Percentiles rank a stretch among this genome's conserved stretches.
These are phyloP conservation scores for Oehlia diaphana DNA, from an alignment of 192 early-diverging fungal species.

Conservation along the genomic window DNA sequence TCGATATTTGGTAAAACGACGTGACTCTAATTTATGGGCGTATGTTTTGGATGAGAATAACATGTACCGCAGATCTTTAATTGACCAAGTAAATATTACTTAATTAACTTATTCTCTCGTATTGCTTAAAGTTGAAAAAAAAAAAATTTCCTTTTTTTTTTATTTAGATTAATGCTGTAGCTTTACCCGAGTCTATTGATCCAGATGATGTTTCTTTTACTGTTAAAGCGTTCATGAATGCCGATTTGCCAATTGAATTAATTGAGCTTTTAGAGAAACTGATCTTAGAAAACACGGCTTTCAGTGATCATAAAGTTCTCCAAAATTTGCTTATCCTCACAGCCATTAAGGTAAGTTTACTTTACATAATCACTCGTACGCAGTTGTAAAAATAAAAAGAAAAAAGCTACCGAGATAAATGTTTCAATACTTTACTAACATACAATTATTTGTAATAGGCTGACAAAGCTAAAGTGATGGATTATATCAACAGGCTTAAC, in stretches of 20 bases:
- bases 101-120: neutral
- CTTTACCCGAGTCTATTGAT: conserved; percentile 91
- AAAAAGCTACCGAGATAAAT: no score
- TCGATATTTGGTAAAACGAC: conserved; percentile 90
- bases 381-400: no score
- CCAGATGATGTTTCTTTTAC: conserved; percentile 98
- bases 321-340: conserved; percentile 98
- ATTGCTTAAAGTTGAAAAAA: no score
- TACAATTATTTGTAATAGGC: conserved; percentile 46
- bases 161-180: conserved; percentile 71
- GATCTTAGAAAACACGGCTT: conserved; percentile 88
- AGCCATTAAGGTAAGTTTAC: conserved; percentile 73
- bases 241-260: conserved; percentile 92
- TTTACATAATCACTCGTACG: neutral
- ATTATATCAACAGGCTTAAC: conserved; percentile 91
- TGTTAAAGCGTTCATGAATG: conserved; percentile 98
- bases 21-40: conserved; percentile 83
- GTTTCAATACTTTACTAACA: neutral
- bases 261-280: conserved; percentile 98
- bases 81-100: conserved; percentile 75
- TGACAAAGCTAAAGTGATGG: conserved; percentile 90
- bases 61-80: conserved; percentile 79
- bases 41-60: conserved; percentile 80
- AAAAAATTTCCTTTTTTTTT: neutral
- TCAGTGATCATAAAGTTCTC: conserved; percentile 93